phyloP scores from a whole-genome alignment of 495 filamentous ascomycete genomes.

The Pyrenula massariospora region DNA sequence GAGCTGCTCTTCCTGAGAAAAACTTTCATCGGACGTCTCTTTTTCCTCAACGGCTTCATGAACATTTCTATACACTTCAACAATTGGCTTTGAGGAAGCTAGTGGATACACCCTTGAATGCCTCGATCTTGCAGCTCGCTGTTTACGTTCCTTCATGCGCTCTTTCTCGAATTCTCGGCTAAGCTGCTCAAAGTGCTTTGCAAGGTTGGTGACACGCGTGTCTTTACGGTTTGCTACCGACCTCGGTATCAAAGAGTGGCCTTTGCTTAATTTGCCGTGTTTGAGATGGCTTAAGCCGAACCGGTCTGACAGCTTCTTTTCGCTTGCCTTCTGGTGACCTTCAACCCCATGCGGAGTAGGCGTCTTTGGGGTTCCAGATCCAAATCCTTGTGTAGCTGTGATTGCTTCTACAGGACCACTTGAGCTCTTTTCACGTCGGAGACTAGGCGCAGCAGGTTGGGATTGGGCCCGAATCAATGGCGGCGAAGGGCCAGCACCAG shows the following conservation, averaged over 20 bases:
- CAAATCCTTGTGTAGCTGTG: background rate
- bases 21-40: slow-evolving; percentile 54
- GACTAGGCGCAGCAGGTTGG: slow-evolving; percentile 37
- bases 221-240: slow-evolving; percentile 58
- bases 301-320: slow-evolving; percentile 63
- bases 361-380: background rate
- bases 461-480: slow-evolving; percentile 60
- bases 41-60: slow-evolving; percentile 83
- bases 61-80: slow-evolving; percentile 89
- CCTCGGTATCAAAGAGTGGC: slow-evolving; percentile 76
- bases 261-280: slow-evolving; percentile 40
- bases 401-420: background rate
- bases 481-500: slow-evolving; percentile 36
- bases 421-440: background rate
- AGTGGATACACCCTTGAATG: slow-evolving; percentile 77
- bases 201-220: slow-evolving; percentile 73
- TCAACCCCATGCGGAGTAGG: slow-evolving; percentile 6
- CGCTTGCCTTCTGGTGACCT: slow-evolving; percentile 31
- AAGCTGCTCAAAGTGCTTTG: slow-evolving; percentile 92
- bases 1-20: background rate
- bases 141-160: slow-evolving; percentile 69
- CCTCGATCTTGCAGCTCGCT: slow-evolving; percentile 68
- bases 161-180: slow-evolving; percentile 96
- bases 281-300: slow-evolving; percentile 51
- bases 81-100: slow-evolving; percentile 86